A percentile compares a stretch with the other conserved stretches of the same genome.
Conservation (phyloP, 768 basidiomycete species). For the Daedalea quercina region DNA sequence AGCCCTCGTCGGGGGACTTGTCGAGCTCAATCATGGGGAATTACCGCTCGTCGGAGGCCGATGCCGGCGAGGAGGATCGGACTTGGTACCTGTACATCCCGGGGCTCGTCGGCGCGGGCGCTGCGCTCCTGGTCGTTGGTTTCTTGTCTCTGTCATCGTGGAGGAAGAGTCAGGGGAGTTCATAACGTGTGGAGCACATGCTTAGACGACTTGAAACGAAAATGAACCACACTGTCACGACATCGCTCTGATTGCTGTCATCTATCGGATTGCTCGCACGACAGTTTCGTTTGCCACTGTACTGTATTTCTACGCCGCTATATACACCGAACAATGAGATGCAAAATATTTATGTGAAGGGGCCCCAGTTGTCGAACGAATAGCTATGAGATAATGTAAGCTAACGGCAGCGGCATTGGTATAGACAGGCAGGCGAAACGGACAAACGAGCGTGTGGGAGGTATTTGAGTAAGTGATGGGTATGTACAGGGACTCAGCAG, state of each 20-base stretch:
- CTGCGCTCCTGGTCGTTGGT: slow-evolving; percentile 72
- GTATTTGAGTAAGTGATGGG: neutral
- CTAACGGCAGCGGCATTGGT: neutral
- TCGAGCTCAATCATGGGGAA: slow-evolving; percentile 43
- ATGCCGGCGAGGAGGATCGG: slow-evolving; percentile 51
- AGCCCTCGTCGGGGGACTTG: slow-evolving; percentile 28
- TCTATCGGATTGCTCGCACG: neutral
- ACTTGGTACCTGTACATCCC: slow-evolving; percentile 80
- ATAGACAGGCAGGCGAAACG: neutral
- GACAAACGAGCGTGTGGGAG: neutral
- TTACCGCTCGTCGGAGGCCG: slow-evolving; percentile 35
- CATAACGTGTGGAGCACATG: neutral
- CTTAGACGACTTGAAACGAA: neutral
- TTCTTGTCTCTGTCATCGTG: slow-evolving; percentile 64
- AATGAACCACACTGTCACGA: neutral
- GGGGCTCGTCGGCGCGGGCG: slow-evolving; percentile 77
- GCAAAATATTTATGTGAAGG: neutral
- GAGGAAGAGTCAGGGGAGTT: slow-evolving; percentile 25
- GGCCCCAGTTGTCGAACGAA: neutral
- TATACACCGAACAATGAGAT: neutral
- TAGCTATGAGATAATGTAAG: slow-evolving; percentile 1
- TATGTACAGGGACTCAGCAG: slow-evolving; percentile 6
- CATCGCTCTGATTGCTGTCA: neutral
- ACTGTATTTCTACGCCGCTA: neutral
- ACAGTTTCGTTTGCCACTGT: neutral